These are phyloP conservation scores for Cordyceps cateniannulata DNA, from an alignment of 2,329 filamentous ascomycete genomes.

Conservation along the genomic window DNA sequence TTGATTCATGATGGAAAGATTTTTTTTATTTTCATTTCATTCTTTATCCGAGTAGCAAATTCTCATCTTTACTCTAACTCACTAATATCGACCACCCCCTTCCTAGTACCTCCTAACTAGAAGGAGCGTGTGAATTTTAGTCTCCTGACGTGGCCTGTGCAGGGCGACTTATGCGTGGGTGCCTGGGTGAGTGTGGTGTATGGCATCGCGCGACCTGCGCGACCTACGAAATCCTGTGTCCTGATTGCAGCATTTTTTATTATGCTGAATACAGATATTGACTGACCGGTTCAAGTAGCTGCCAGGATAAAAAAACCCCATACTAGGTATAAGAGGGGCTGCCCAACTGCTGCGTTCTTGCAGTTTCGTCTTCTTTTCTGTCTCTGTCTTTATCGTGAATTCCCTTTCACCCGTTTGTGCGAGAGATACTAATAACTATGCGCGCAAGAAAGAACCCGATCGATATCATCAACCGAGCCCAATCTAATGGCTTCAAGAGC, in stretches of 20 bases:
- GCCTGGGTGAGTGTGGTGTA: not conserved
- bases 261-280: not conserved
- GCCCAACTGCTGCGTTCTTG: not conserved
- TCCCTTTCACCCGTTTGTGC: not conserved
- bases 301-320: not conserved
- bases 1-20: too few relatives aligned
- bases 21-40: too few relatives aligned
- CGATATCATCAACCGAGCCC: not conserved
- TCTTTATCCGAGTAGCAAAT: too few relatives aligned
- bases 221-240: not conserved
- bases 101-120: not conserved
- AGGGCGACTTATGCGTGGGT: slow-evolving; percentile 2
- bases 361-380: not conserved
- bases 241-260: not conserved
- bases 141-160: not conserved
- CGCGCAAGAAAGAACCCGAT: not conserved
- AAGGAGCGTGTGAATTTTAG: not conserved
- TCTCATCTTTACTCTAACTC: too few relatives aligned
- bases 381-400: not conserved
- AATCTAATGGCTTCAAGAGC: not conserved
- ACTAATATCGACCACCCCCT: too few relatives aligned
- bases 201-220: not conserved
- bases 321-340: not conserved
- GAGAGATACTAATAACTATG: not conserved
- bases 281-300: not conserved